Evolutionary conservation across 176 grass and related monocot species (phyloP).

Genomic region (Puya raimondii): DNA sequence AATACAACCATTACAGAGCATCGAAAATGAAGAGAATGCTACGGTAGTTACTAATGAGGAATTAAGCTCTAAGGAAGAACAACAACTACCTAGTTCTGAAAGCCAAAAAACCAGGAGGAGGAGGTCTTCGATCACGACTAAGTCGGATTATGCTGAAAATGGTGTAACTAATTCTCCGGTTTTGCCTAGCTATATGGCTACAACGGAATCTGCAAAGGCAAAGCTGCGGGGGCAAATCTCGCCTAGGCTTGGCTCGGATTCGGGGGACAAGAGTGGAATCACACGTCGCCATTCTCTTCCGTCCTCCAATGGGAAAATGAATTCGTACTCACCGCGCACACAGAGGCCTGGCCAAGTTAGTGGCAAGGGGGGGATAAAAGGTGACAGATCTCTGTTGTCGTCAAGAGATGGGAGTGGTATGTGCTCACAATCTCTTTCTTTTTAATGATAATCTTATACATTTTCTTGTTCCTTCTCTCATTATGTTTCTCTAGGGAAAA

Average conservation of each 20-base stretch:
- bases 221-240: slow-evolving; percentile 30
- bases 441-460: not conserved
- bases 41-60: slow-evolving; percentile 32
- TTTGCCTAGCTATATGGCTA: slow-evolving; percentile 32
- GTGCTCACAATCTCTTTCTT: slow-evolving; percentile 3
- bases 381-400: slow-evolving; percentile 57
- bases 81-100: slow-evolving; percentile 25
- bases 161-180: slow-evolving; percentile 30
- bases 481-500: not conserved
- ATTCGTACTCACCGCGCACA: slow-evolving; percentile 62
- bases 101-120: slow-evolving; percentile 60
- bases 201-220: slow-evolving; percentile 38
- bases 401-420: slow-evolving; percentile 67
- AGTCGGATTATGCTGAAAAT: slow-evolving; percentile 59
- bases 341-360: slow-evolving; percentile 42
- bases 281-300: slow-evolving; percentile 72
- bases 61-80: slow-evolving; percentile 46
- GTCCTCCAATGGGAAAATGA: slow-evolving; percentile 58
- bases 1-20: slow-evolving; percentile 36
- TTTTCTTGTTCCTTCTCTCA: not conserved
- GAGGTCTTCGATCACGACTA: slow-evolving; percentile 64
- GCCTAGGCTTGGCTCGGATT: slow-evolving; percentile 44
- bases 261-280: slow-evolving; percentile 43
- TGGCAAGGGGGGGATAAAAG: slow-evolving; percentile 44
- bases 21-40: slow-evolving; percentile 35